Evolutionary conservation across 169 alveolate genomes (phyloP).

Genomic region (Plasmodium knowlesi): DNA sequence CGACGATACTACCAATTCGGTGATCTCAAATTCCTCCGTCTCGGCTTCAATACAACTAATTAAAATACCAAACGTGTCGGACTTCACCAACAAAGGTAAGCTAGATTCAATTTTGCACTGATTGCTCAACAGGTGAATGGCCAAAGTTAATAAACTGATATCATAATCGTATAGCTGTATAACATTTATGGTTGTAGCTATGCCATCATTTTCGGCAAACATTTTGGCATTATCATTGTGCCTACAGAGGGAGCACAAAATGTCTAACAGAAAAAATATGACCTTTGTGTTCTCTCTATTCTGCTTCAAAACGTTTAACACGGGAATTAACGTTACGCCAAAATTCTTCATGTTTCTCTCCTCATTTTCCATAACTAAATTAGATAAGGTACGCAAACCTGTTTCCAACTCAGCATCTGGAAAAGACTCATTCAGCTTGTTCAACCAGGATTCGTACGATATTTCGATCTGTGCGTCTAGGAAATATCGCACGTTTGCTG

Average conservation of each 20-base stretch:
- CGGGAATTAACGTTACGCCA: conserved; percentile 88
- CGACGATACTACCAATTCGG: conserved; percentile 89
- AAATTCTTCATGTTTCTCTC: conserved; percentile 88
- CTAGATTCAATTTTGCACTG: conserved; percentile 87
- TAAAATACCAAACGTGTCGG: conserved; percentile 88
- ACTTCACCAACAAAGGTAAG: conserved; percentile 86
- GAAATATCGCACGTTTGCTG: conserved; percentile 87
- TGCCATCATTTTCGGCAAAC: conserved; percentile 87
- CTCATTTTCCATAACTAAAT: conserved; percentile 92
- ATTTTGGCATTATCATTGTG: conserved; percentile 83
- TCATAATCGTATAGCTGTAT: conserved; percentile 90
- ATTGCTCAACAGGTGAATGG: conserved; percentile 88
- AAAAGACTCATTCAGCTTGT: conserved; percentile 82
- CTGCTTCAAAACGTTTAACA: conserved; percentile 81
- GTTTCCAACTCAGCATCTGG: conserved; percentile 85
- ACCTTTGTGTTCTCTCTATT: conserved; percentile 89
- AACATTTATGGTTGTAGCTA: conserved; percentile 83
- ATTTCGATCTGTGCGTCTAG: conserved; percentile 82
- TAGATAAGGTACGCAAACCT: conserved; percentile 90
- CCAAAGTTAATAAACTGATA: conserved; percentile 85
- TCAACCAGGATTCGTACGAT: conserved; percentile 83
- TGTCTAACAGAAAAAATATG: conserved; percentile 86
- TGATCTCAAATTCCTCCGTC: conserved; percentile 84
- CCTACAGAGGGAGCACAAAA: conserved; percentile 89
- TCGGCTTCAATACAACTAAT: conserved; percentile 86